Conservation (phyloP, 768 basidiomycete species). For the Xanthoconium purpureum region DNA sequence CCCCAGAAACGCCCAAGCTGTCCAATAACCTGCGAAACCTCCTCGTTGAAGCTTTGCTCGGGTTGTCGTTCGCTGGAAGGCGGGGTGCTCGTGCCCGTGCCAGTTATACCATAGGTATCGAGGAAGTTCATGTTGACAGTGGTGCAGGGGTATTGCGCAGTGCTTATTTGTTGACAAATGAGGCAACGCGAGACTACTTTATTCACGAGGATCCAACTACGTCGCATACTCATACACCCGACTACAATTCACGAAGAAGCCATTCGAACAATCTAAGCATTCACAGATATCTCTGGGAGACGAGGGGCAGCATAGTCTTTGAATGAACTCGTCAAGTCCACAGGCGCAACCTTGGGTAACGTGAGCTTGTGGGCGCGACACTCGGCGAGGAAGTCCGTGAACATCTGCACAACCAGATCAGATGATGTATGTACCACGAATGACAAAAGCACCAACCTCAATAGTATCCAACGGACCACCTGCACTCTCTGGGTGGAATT, state of each 20-base stretch:
- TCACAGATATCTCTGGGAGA: conserved; percentile 25
- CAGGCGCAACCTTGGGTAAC: conserved; percentile 20
- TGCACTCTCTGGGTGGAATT: conserved; percentile 98
- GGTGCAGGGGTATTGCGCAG: neutral
- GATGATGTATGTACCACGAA: neutral
- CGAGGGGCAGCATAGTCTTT: conserved; percentile 21
- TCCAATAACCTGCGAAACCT: conserved; percentile 87
- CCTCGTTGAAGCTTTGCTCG: conserved; percentile 70
- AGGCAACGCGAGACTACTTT: conserved; percentile 9
- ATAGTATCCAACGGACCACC: conserved; percentile 99
- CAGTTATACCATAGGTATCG: conserved; percentile 60
- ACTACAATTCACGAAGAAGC: neutral
- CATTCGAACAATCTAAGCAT: conserved; percentile 21
- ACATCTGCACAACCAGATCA: conserved; percentile 60
- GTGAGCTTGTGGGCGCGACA: conserved; percentile 60
- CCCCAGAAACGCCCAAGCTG: conserved; percentile 88
- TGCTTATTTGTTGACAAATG: no score
- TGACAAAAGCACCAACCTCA: conserved; percentile 53
- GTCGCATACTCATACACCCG: conserved; percentile 15
- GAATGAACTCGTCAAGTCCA: conserved; percentile 10
- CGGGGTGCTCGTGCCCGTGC: conserved; percentile 44
- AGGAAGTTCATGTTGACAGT: conserved; percentile 69
- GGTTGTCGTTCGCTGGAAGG: conserved; percentile 39
- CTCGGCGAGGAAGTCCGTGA: conserved; percentile 84
- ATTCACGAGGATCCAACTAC: neutral